Evolutionary conservation across 2,329 filamentous ascomycete species (phyloP), one percentile per base, ranked within the genome.

Genomic region (Pyricularia grisea): DNA sequence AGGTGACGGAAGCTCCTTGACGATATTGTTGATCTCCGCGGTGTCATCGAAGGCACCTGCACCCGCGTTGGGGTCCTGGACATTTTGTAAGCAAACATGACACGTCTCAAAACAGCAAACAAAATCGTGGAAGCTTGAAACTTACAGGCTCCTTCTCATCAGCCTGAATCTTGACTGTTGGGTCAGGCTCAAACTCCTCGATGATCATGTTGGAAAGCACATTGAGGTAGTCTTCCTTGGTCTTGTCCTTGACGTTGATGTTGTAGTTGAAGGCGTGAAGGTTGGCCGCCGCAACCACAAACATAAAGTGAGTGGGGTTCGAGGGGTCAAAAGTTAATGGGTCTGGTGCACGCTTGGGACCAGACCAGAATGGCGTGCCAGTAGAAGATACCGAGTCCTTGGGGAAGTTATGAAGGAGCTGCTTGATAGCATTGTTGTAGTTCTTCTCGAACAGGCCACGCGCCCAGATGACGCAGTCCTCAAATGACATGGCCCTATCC

Each of bases 231-330:
- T 93, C 87, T 10, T 86, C 83, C 76, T 89, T 89, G 71, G 89
- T 88, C 68, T 87, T 83, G 65, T 86, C 88, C 71, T 92, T 92
- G n/a, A 91, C 88, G 76, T 96, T 94, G 79, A 99, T 97, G 71
- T 92, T 91, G 80, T 97, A 99, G 83, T 99, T 99, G 86, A 95
- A 99, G 0, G 94, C 95, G 75, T 97, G 95, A 30, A 99, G 85
- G 77, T 96, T 95, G 50, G 95, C 93, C 9, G 89, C 95, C 23
- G 95, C 89, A 71, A 96, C 88, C 68, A 99, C 84, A 77, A 97
- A 99, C 55, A 87, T 88, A 76, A 94, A 90, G 80, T 99, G 95
- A 27, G 93, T 95, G 12, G 89, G 84, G 80, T 97, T 95, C 70
- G 89, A 86, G 65, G 90, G 80, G 74, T 97, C 92, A 73, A 99